Evolutionary conservation across 768 basidiomycete species (phyloP), one percentile per base, ranked within the genome.

Genomic region (Lactarius vividus): DNA sequence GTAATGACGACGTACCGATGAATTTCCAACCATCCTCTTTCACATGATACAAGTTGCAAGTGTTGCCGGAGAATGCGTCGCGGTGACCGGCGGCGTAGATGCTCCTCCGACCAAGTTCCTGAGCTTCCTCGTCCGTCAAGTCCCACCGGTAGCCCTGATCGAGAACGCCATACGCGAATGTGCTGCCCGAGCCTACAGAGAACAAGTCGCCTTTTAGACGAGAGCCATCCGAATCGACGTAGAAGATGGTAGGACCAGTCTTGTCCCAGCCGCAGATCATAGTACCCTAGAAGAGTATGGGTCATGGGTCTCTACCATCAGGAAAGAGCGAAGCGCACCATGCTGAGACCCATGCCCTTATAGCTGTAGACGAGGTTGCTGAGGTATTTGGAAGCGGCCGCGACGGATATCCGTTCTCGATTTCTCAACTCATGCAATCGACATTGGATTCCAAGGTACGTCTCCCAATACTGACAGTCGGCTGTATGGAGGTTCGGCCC

Each of bases 201-300:
- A 99, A 99, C n/a, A 98, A 77, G 76, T 99, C 88, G 59, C 97
- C 97, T 75, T 96, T 96, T 57, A 98, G 82, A 35, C 97, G 89
- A 8, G 93, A 91, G 53, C 97, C 97, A 71, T 98, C 97, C 5
- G 92, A 95, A 77, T 99, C 97, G 59, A 99, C 97, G 75, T 98
- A 98, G 80, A 95, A 98, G 31, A 99, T 81, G 26, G 93, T 86
- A 23, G 96, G 95, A 1, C 96, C 97, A 15, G 96, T 98, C 81
- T 98, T 98, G 79, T 99, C 97, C 95, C 96, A 98, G 31, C 97
- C 97, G 73, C 96, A 98, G 63, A 99, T 96, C 97, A 98, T 99
- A 0, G 97, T 99, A 58, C 97, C 97, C 94, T 96, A 13, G 57
- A 4, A 57, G 29, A 13, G 55, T 10, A 71, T 52, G 68, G 60